Evolutionary conservation across 129 eudicot species (phyloP), one percentile per base, ranked within the genome.

Genomic region (Artemisia tridentata): DNA sequence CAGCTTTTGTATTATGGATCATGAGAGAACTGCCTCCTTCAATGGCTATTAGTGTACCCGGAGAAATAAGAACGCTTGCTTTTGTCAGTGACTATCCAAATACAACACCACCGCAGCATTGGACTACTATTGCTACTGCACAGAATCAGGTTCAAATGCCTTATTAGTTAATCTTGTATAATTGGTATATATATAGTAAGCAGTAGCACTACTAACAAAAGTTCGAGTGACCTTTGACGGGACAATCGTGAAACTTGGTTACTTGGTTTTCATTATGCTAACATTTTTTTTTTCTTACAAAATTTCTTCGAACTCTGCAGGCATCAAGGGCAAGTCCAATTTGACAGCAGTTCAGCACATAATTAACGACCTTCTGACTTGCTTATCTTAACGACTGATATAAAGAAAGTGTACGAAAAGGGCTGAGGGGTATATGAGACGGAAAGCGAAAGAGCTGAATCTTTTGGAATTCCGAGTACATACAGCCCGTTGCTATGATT

Each of bases 11-110:
- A 16, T 77, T 89, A 59, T 84, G 86, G 84, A 80, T 85, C 65
- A 89, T 93, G 96, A 87, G 89, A 76, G 96, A 87, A 74, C 67
- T 93, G 53, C 92, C 98, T 18, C 85, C 96, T 63, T 74, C 78
- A 5, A 67, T 74, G 43, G 71, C 79, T 9, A 70, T 72, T 45
- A 76, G 55, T 56, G 75, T 81, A 60, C 75, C 56, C 15, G 82
- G 78, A 81, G 98, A 93, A 79, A 75, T 92, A 48, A 71, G 71
- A 74, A 90, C 88, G 21, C 82, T 90, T 72, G 62, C 96, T 63
- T 93, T 83, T 48, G 84, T 93, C 62, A 83, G 74, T 48, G 96
- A 90, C 46, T 60, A 81, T 68, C 65, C 88, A 20, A 67, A 67
- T 55, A 51, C 81, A 12, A 66, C 78, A 64, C 81, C 80, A 74